These are phyloP conservation scores for Piper longum DNA, from an alignment of 164 flowering plant genomes.

Conservation along the genomic window DNA sequence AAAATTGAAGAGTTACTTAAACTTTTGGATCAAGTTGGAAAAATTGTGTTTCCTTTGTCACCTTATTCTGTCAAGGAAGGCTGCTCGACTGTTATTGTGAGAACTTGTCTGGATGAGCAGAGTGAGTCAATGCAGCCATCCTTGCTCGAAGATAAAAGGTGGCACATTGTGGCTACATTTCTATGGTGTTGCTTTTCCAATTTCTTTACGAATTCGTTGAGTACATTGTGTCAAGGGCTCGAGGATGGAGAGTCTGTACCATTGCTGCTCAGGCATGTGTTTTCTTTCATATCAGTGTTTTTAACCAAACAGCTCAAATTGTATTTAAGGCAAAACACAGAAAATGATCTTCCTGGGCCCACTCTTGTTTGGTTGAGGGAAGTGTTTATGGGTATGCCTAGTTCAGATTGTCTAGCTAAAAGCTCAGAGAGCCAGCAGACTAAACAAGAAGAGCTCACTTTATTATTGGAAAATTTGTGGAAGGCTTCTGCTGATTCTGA, in stretches of 20 bases:
- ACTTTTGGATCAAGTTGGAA: not conserved
- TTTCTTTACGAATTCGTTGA: constrained; percentile 28
- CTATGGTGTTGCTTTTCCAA: constrained; percentile 52
- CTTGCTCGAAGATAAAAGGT: constrained; percentile 54
- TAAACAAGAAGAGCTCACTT: constrained; percentile 14
- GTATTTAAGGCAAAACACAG: constrained; percentile 32
- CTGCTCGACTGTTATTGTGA: constrained; percentile 6
- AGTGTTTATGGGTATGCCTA: constrained; percentile 14
- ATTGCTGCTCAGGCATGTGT: constrained; percentile 25
- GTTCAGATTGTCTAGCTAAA: constrained; percentile 8
- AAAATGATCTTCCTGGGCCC: constrained; percentile 17
- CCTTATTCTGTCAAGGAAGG: not conserved
- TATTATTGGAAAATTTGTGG: constrained; percentile 37
- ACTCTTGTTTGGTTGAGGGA: constrained; percentile 39
- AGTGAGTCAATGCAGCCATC: constrained; percentile 13
- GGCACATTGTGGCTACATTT: constrained; percentile 40
- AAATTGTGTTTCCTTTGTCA: not conserved
- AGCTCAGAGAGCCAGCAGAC: constrained; percentile 10
- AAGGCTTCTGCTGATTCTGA: constrained; percentile 31
- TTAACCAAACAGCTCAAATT: constrained; percentile 38
- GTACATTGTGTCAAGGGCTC: constrained; percentile 7
- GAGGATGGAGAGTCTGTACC: constrained; percentile 22
- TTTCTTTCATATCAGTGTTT: constrained; percentile 32
- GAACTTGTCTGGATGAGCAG: constrained; percentile 11
- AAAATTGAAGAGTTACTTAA: constrained; percentile 18